phyloP scores from a whole-genome alignment of 2,329 filamentous ascomycete genomes.

The Helotiales sp. region DNA sequence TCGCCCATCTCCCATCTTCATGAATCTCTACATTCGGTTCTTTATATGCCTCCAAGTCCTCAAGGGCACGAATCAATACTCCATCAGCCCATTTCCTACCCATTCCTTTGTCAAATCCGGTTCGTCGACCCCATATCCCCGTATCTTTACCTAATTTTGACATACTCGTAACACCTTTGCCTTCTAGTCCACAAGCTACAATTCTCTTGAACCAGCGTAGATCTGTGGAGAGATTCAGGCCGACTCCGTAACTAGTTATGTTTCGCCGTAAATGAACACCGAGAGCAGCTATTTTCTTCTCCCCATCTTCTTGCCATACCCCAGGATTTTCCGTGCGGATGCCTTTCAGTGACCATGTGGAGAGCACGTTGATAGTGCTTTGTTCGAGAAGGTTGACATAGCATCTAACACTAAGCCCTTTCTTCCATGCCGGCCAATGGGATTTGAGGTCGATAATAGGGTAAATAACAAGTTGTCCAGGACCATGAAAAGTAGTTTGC shows the following conservation, averaged over 20 bases:
- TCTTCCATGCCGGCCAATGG: conserved; percentile 6
- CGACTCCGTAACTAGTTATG: conserved; percentile 81
- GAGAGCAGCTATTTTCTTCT: conserved; percentile 81
- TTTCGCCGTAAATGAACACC: conserved; percentile 89
- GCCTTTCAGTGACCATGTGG: conserved; percentile 58
- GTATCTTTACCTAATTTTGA: conserved; percentile 40
- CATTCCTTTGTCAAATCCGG: neutral
- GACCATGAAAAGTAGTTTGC: conserved; percentile 92
- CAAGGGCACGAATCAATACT: neutral
- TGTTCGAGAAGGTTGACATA: conserved; percentile 81
- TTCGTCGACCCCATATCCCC: neutral
- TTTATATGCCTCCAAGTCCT: neutral
- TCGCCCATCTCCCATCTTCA: conserved; percentile 6
- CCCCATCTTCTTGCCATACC: conserved; percentile 29
- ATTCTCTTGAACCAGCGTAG: conserved; percentile 69
- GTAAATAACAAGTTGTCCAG: conserved; percentile 90
- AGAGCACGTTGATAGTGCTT: conserved; percentile 68
- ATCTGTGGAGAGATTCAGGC: conserved; percentile 72
- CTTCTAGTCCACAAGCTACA: conserved; percentile 85
- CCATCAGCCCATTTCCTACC: neutral
- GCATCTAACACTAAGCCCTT: conserved; percentile 62
- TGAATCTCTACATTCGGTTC: neutral
- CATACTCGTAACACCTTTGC: conserved; percentile 77
- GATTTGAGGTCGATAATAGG: conserved; percentile 77
- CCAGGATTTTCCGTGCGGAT: conserved; percentile 65